A percentile compares a stretch with the other conserved stretches of the same genome.
phyloP scores from a whole-genome alignment of 2,329 filamentous ascomycete species.

The Emericellopsis cladophorae region DNA sequence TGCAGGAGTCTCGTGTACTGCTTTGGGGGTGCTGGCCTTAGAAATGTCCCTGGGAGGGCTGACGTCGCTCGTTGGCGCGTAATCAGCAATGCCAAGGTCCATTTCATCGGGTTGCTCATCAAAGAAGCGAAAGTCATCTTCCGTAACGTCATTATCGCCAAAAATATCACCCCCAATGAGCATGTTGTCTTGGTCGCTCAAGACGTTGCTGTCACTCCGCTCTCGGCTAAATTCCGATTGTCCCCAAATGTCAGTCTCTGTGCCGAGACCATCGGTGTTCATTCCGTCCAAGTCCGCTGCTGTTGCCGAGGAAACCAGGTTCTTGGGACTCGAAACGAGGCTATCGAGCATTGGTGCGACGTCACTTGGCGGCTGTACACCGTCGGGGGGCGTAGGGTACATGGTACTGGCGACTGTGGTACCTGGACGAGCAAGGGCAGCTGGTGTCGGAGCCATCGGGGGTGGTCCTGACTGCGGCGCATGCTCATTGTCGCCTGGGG shows the following conservation, averaged over 20 bases:
- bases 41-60: not conserved
- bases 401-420: conserved; percentile 38
- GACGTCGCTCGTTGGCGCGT: conserved; percentile 3
- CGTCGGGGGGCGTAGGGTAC: conserved; percentile 63
- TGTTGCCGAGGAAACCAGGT: conserved; percentile 11
- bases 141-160: conserved; percentile 62
- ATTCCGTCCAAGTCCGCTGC: conserved; percentile 19
- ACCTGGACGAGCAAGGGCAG: conserved; percentile 35
- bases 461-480: conserved; percentile 27
- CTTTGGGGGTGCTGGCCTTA: not conserved
- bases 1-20: conserved; percentile 1
- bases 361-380: conserved; percentile 38
- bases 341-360: conserved; percentile 45
- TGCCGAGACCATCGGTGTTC: conserved; percentile 3
- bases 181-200: conserved; percentile 41
- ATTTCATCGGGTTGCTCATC: conserved; percentile 33
- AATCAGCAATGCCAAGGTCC: conserved; percentile 2
- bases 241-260: too few species aligned
- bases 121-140: conserved; percentile 77
- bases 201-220: conserved; percentile 22
- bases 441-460: conserved; percentile 37
- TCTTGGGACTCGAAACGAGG: conserved; percentile 41
- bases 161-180: conserved; percentile 63
- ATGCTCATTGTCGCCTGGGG: conserved; percentile 27
- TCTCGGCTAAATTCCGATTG: conserved; percentile 5